Evolutionary conservation across 805 yeast species (phyloP).

Genomic region (Candida ponderosae): DNA sequence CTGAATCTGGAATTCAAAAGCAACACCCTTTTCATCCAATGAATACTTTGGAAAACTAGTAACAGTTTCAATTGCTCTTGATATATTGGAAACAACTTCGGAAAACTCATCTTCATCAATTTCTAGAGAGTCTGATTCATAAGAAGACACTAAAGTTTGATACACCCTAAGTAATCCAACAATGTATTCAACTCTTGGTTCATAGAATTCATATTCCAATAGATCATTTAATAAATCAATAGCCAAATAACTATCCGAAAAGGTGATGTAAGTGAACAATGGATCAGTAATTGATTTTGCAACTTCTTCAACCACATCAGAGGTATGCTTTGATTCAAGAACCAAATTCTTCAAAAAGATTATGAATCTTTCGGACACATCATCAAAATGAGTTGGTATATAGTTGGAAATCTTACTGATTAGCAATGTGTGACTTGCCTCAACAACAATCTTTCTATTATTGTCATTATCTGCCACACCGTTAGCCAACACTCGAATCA

Average conservation of each 20-base stretch:
- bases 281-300: constrained; percentile 6
- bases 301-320: neutral
- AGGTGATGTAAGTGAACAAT: constrained; percentile 5
- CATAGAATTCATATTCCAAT: constrained; percentile 3
- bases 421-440: neutral
- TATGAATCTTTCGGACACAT: constrained; percentile 4
- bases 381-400: constrained; percentile 4
- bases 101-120: constrained; percentile 17
- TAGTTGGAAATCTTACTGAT: constrained; percentile 2
- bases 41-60: constrained; percentile 10
- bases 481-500: constrained; percentile 17
- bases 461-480: constrained; percentile 18
- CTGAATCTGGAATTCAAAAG: too few species aligned
- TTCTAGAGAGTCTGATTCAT: constrained; percentile 1
- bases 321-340: constrained; percentile 7
- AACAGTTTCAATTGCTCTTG: constrained; percentile 12
- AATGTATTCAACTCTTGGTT: constrained; percentile 3
- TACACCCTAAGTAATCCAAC: constrained; percentile 6
- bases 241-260: constrained; percentile 6
- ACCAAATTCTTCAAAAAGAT: constrained; percentile 13
- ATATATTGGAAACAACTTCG: constrained; percentile 10
- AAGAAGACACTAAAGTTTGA: neutral
- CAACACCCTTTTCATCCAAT: constrained; percentile 8
- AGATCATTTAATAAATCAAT: constrained; percentile 13
- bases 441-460: constrained; percentile 9